Evolutionary conservation across 768 basidiomycete genomes (phyloP), one percentile per base, ranked within the genome.

Genomic region (Gymnopilus dilepis): DNA sequence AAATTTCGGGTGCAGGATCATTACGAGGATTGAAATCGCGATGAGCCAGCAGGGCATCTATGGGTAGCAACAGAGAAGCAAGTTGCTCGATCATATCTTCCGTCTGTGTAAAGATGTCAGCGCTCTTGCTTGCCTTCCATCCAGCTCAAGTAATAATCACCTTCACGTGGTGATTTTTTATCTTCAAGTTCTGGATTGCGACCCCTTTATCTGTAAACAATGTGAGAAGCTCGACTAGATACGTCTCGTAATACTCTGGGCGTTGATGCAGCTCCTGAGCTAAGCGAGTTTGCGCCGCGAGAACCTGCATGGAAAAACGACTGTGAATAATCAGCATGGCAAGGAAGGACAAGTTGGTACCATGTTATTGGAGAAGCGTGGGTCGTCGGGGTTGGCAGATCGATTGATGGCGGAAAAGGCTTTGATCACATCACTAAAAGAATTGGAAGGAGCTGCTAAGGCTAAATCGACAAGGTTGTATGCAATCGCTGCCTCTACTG

Each of bases 391-490:
- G 73, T 95, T 92, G n/a, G 92, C 87, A 9, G 89, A 88, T 33
- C 91, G 86, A 67, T 92, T 95, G 62, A 96, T 91, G 21, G 83
- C 76, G 6, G 95, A 95, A 71, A 97, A 95, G 0, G 89, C 86
- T 45, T 87, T 82, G 53, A 95, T 88, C 60, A 97, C 90, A 62
- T 99, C 96, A 22, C 84, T 74, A 68, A 98, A 94, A 2, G 92
- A 84, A 57, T 81, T 83, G 62, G 88, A 84, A 0, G 92, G 89
- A 0, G 94, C 91, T 50, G 84, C 82, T 41, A 96, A 78, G 1
- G 94, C 95, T 17, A 99, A 81, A 61, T 96, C 94, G 6, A 96
- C 95, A 12, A 99, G 81, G 69, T 95, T 96, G 70, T 91, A 91
- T 2, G 94, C 90, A 61, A 97, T 96, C 0, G 92, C 91, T 24